Base-by-base conservation (phyloP, 768 basidiomycete genomes). In the Lactarius akahatsu region DNA sequence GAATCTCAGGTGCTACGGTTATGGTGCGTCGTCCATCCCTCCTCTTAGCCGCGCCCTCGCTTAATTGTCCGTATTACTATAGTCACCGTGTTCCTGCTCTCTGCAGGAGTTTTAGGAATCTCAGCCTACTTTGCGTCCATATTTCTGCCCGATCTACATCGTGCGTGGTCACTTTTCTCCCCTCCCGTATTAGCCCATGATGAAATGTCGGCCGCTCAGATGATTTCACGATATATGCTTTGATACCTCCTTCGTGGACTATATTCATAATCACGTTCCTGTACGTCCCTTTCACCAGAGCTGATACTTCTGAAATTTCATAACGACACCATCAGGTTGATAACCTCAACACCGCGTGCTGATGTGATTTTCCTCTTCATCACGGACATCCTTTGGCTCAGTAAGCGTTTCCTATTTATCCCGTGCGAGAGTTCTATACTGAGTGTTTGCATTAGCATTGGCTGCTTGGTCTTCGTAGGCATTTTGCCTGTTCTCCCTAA, bases 401-500 rank as follows among this genome's bases (percentile, higher is more conserved):
- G 70, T 71, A 32, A 56, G 70, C 57, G 15, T 30, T 47, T 15
- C 23, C 5, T 23, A 11, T 43, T 8, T 57, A 18, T 43, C 56
- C 4, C 30, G 16, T 32, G 43, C 40, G 36, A 18, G 20, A n/a
- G 11, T 45, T 11, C 11, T 36, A 38, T 28, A 36, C 41, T 38
- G 40, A 36, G n/a, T 23, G 16, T 32, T 38, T 45, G 5, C 50
- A 28, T 18, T 54, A 71, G 70, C 69, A 23, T 56, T 71, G 62
- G 70, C 64, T 2, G n/a, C 70, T 11, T 71, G 70, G 70, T 61
- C 65, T 41, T 41, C 67, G 70, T 71, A 56, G 28, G 70, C 38
- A 18, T 56, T 28, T 47, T 26, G 9, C 5, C 1, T 8, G 11
- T 61, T 32, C 36, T 26, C 10, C 20, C 41, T n/a, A 26, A 50